Base-by-base conservation (phyloP, 1,284 basidiomycete genomes). In the Erythrobasidium hasegawianum region DNA sequence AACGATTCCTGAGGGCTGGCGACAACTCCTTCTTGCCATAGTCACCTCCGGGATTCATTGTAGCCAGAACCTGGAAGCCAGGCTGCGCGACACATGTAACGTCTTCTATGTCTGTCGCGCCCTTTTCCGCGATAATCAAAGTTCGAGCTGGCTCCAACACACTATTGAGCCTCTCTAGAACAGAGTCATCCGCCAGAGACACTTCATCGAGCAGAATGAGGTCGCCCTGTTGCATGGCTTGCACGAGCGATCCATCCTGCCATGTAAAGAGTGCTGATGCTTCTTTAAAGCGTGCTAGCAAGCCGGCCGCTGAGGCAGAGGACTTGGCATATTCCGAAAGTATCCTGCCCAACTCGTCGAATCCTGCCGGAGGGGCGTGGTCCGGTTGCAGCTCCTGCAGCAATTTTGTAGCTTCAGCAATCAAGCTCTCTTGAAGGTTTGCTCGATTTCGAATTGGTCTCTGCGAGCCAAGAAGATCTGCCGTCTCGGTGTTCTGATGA, bases 21-120 rank as follows among this genome's bases (percentile, higher is more conserved):
- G 94, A 97, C 2, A 99, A 82, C 76, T 99, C 96, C 77, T 98
- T 98, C 81, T 99, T 99, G 43, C 96, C 96, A 73, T 96, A 98
- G 76, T 99, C 96, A 40, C 96, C 96, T 39, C 96, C 96, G 0
- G 96, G 96, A 76, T 99, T 99, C 96, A 99, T 99, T 0, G 96
- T 98, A 0, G 96, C 94, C 0, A 97, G 81, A 41, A 99, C 84
- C 76, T 95, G 88, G 82, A 99, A 99, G 2, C 79, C 78, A 2
- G 81, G 77, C 13, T 80, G 76, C 1, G 90, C 92, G 29, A 78
- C 80, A 54, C 97, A 81, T 14, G 83, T 82, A 20, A 87, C 84
- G 69, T 87, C 81, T 41, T 87, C 86, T 13, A 85, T 80, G 67
- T 87, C 84, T 40, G 83, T 83, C 3, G 90, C 91, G 0, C 92